Evolutionary conservation across 495 filamentous ascomycete genomes (phyloP).

Genomic region (Podospora pseudoanserina): DNA sequence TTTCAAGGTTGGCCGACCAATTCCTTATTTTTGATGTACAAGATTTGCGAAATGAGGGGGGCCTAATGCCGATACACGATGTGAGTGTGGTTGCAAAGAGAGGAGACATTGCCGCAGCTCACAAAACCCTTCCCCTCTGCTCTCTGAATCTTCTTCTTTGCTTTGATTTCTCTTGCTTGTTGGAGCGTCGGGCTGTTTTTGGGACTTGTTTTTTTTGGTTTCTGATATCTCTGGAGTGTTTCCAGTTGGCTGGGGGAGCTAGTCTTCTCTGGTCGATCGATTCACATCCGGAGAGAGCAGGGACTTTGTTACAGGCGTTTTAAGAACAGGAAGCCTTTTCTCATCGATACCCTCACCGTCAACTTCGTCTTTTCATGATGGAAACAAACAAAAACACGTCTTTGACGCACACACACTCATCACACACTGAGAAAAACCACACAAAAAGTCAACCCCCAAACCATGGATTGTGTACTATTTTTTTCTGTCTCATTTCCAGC

Average conservation of each 20-base stretch:
- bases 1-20: constrained; percentile 48
- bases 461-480: constrained; percentile 24
- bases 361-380: neutral
- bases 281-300: constrained; percentile 17
- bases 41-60: constrained; percentile 36
- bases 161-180: constrained; percentile 21
- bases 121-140: constrained; percentile 19
- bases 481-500: constrained; percentile 19
- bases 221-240: constrained; percentile 26
- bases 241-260: constrained; percentile 11
- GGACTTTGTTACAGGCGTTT: constrained; percentile 6
- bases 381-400: neutral
- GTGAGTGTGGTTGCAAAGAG: constrained; percentile 16
- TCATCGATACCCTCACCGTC: constrained; percentile 3
- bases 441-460: constrained; percentile 5
- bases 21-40: constrained; percentile 35
- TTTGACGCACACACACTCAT: constrained; percentile 13
- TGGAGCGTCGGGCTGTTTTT: constrained; percentile 18
- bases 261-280: constrained; percentile 22
- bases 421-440: constrained; percentile 3
- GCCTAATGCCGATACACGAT: constrained; percentile 38
- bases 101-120: constrained; percentile 22
- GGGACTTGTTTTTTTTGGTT: constrained; percentile 21
- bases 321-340: constrained; percentile 10
- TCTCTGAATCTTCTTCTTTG: constrained; percentile 23